Percentiles rank a stretch among this genome's conserved stretches.
Evolutionary conservation across 2,329 filamentous ascomycete species (phyloP).

Genomic region (Stagonosporopsis vannaccii): DNA sequence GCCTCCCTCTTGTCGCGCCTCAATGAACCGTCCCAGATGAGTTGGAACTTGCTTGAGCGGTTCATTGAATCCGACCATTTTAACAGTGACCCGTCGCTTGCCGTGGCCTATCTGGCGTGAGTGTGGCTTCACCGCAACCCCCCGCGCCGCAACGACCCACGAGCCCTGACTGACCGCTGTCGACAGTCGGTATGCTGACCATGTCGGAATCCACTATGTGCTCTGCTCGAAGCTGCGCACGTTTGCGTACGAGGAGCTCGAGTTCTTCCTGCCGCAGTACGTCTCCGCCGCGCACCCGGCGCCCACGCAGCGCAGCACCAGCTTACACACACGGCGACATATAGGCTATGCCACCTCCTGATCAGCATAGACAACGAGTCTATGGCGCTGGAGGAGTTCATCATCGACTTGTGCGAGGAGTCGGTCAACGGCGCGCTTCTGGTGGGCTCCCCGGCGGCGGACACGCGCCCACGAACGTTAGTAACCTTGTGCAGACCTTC

Average conservation of each 20-base stretch:
- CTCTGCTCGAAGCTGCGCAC: slow-evolving; percentile 87
- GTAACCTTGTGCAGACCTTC: slow-evolving; percentile 70
- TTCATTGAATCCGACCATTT: slow-evolving; percentile 95
- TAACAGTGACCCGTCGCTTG: slow-evolving; percentile 88
- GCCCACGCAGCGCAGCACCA: slow-evolving; percentile 45
- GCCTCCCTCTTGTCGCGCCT: slow-evolving; percentile 25
- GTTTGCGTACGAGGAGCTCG: slow-evolving; percentile 89
- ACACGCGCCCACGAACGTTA: not conserved
- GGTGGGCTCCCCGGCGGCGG: slow-evolving; percentile 59
- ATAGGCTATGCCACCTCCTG: slow-evolving; percentile 78
- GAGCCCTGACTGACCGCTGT: slow-evolving; percentile 19
- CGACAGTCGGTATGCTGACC: slow-evolving; percentile 82
- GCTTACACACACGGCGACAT: slow-evolving; percentile 35
- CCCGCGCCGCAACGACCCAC: slow-evolving; percentile 14
- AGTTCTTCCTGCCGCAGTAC: slow-evolving; percentile 81
- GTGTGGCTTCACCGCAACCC: slow-evolving; percentile 45
- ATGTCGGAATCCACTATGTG: slow-evolving; percentile 89
- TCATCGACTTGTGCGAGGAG: slow-evolving; percentile 85
- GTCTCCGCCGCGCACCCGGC: slow-evolving; percentile 24
- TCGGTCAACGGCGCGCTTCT: slow-evolving; percentile 84
- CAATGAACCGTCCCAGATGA: slow-evolving; percentile 56
- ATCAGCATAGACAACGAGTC: slow-evolving; percentile 90
- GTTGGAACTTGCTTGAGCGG: slow-evolving; percentile 85
- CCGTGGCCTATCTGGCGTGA: slow-evolving; percentile 88
- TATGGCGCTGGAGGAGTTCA: slow-evolving; percentile 88